These are phyloP conservation scores for Ophiostoma quercus DNA, from an alignment of 2,329 filamentous ascomycete species.

Conservation along the genomic window DNA sequence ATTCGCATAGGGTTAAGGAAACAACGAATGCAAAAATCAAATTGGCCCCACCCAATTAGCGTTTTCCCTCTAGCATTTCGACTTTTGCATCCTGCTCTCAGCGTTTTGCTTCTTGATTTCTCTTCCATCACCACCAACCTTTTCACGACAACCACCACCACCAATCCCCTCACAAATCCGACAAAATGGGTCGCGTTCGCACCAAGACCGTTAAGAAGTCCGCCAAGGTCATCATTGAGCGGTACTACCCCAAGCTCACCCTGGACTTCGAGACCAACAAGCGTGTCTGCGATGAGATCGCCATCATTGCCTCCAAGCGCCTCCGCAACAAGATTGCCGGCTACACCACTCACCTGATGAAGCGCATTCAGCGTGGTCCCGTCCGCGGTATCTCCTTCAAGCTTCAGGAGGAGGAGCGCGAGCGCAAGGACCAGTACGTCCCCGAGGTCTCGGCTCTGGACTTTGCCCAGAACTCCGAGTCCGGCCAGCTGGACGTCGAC, in stretches of 20 bases:
- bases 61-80: constrained; percentile 14
- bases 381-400: constrained; percentile 99
- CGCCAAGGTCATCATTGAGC: constrained; percentile 99
- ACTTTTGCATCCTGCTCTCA: constrained; percentile 5
- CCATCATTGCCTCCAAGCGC: constrained; percentile 98
- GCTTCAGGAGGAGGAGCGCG: constrained; percentile 99
- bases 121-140: constrained; percentile 21
- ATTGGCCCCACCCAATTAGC: constrained; percentile 16
- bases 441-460: constrained; percentile 98
- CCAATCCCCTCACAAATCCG: constrained; percentile 38
- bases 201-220: constrained; percentile 68
- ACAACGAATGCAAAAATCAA: constrained; percentile 7
- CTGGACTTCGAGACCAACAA: constrained; percentile 98
- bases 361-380: constrained; percentile 98
- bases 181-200: constrained; percentile 65
- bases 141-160: constrained; percentile 31
- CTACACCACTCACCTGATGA: constrained; percentile 98
- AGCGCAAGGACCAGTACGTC: constrained; percentile 99
- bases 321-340: constrained; percentile 99
- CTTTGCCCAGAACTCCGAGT: constrained; percentile 91
- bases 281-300: constrained; percentile 94
- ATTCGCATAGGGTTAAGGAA: neutral
- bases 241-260: constrained; percentile 94
- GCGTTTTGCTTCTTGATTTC: neutral
- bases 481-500: constrained; percentile 90